Conservation (phyloP, 805 yeast genomes). For the Wickerhamia fluorescens region DNA sequence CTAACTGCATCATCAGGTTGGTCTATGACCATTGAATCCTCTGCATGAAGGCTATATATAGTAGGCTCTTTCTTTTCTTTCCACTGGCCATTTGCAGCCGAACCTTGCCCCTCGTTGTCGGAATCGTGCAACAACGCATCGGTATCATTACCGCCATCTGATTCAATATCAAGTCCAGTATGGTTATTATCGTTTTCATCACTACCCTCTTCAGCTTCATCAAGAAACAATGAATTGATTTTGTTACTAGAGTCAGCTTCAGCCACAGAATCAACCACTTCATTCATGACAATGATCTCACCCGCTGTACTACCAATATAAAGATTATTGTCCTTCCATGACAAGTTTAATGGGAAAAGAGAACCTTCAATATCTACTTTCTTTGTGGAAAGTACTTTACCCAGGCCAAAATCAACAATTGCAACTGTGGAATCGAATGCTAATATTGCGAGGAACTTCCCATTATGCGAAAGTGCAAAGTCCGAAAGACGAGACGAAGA, state of each 20-base stretch:
- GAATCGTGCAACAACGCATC: constrained; percentile 12
- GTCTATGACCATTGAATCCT: constrained; percentile 31
- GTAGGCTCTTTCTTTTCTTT: too few species aligned
- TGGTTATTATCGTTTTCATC: constrained; percentile 20
- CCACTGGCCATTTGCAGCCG: constrained; percentile 5
- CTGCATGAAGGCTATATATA: constrained; percentile 16
- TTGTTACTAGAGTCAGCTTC: background rate
- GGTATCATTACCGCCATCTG: background rate
- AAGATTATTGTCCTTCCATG: constrained; percentile 22
- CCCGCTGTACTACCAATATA: constrained; percentile 41
- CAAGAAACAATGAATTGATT: constrained; percentile 6
- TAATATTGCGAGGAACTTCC: constrained; percentile 52
- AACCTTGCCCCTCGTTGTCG: constrained; percentile 9
- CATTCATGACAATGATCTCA: constrained; percentile 20
- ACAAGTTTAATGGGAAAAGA: constrained; percentile 13
- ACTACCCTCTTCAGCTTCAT: constrained; percentile 9
- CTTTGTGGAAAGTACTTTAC: constrained; percentile 18
- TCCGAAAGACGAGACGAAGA: constrained; percentile 21
- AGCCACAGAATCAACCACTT: constrained; percentile 9
- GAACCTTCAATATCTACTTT: constrained; percentile 18
- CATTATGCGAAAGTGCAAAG: constrained; percentile 55
- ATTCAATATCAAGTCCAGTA: constrained; percentile 11
- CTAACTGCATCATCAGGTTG: constrained; percentile 21
- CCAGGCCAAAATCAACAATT: constrained; percentile 46
- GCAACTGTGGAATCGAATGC: constrained; percentile 44